These are phyloP conservation scores for Kalmusia sp. DNA, from an alignment of 2,329 filamentous ascomycete genomes.

Conservation along the genomic window DNA sequence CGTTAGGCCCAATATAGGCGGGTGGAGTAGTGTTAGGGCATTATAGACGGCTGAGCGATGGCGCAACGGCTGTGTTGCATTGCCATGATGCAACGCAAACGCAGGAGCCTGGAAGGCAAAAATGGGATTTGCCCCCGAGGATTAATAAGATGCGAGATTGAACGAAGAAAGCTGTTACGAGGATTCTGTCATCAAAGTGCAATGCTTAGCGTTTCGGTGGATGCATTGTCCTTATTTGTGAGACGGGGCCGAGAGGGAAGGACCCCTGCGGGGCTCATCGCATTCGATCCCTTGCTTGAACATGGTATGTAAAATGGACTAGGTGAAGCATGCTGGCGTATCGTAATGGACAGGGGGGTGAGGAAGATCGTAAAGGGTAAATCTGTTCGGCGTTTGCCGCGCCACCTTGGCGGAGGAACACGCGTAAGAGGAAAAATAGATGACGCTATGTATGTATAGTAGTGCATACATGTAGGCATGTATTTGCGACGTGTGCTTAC, in stretches of 20 bases:
- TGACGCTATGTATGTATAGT: conserved; percentile 4
- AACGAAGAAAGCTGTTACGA: too few species aligned
- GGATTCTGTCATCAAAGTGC: neutral
- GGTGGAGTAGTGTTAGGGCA: conserved; percentile 12
- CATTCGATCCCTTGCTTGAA: neutral
- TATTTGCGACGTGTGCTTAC: conserved; percentile 1
- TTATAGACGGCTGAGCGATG: conserved; percentile 16
- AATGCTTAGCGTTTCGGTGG: too few species aligned
- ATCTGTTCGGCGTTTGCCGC: neutral
- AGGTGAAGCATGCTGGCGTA: too few species aligned
- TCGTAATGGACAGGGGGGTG: too few species aligned
- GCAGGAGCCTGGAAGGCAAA: neutral
- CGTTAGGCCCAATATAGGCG: conserved; percentile 5
- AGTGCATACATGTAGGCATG: neutral
- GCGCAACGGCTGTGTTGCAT: conserved; percentile 24
- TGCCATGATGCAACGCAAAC: neutral
- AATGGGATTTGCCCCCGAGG: too few species aligned
- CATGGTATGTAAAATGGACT: too few species aligned
- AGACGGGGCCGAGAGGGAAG: neutral
- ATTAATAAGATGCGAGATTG: too few species aligned
- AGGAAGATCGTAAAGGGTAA: too few species aligned
- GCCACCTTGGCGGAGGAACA: neutral
- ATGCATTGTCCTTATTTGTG: neutral
- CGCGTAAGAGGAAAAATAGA: neutral
- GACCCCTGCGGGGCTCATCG: neutral